These are phyloP conservation scores for Tulasnella sp. DNA, from an alignment of 768 basidiomycete species.

Conservation along the genomic window DNA sequence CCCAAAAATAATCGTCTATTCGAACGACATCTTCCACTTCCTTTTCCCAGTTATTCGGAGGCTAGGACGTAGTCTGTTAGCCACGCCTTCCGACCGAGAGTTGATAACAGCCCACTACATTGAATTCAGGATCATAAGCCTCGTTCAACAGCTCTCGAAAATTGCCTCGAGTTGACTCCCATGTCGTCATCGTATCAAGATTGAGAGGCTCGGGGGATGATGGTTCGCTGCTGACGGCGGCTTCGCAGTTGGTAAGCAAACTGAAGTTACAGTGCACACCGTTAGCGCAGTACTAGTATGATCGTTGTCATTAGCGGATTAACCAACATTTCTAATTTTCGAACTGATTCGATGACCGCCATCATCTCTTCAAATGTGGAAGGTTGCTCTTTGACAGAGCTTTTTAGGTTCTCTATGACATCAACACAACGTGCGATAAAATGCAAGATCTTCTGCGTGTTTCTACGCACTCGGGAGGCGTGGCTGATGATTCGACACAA, in stretches of 20 bases:
- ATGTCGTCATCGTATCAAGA: not conserved
- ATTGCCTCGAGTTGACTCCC: not conserved
- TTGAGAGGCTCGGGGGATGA: not conserved
- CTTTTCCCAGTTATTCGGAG: not conserved
- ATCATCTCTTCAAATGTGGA: not conserved
- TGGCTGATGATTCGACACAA: not conserved
- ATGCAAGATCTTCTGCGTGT: not conserved
- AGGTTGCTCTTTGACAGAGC: not conserved
- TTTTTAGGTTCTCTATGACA: not conserved
- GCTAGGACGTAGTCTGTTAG: not conserved
- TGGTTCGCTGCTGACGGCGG: not conserved
- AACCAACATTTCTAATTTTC: not conserved
- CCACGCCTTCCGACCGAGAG: not conserved
- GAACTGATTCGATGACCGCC: not conserved
- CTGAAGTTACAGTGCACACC: not conserved
- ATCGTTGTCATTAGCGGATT: too few relatives aligned
- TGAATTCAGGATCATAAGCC: not conserved
- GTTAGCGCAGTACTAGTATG: too few relatives aligned
- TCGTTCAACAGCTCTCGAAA: not conserved
- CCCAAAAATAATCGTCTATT: not conserved
- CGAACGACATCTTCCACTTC: not conserved
- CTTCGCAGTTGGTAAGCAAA: not conserved
- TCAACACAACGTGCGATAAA: not conserved
- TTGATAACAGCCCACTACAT: not conserved
- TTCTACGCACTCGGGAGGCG: not conserved